Evolutionary conservation across 2,329 filamentous ascomycete species (phyloP).

Genomic region (Allantophomopsis lycopodina): DNA sequence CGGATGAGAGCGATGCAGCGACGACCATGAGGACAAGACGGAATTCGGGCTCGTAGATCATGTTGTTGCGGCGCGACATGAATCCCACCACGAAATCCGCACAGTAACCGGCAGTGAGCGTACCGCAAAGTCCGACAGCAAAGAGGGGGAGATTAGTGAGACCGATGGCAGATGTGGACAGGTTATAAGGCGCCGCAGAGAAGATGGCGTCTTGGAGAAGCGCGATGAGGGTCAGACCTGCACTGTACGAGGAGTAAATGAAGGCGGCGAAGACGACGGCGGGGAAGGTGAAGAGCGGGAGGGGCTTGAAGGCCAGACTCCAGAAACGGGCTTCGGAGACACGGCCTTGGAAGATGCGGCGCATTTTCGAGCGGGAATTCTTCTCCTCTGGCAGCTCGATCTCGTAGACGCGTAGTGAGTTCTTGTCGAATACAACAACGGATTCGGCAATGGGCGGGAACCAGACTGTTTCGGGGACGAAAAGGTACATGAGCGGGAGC

Average conservation of each 20-base stretch:
- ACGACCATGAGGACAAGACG: slow-evolving; percentile 16
- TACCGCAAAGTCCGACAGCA: slow-evolving; percentile 28
- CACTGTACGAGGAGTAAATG: slow-evolving; percentile 23
- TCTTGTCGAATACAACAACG: slow-evolving; percentile 11
- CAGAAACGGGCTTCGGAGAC: slow-evolving; percentile 20
- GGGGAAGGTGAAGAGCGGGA: slow-evolving; percentile 16
- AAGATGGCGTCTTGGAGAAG: slow-evolving; percentile 28
- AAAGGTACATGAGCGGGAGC: slow-evolving; percentile 25
- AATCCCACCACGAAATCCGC: slow-evolving; percentile 19
- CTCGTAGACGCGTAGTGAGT: slow-evolving; percentile 11
- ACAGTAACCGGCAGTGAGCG: slow-evolving; percentile 30
- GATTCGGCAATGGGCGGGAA: slow-evolving; percentile 4
- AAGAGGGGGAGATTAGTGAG: slow-evolving; percentile 34
- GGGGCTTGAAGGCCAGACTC: slow-evolving; percentile 13
- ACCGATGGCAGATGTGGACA: slow-evolving; percentile 29
- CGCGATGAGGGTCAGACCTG: slow-evolving; percentile 27
- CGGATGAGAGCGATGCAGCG: slow-evolving; percentile 15
- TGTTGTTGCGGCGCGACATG: slow-evolving; percentile 15
- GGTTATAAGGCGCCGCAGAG: slow-evolving; percentile 11
- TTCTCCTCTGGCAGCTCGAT: slow-evolving; percentile 11
- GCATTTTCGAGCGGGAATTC: slow-evolving; percentile 6
- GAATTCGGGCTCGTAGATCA: slow-evolving; percentile 20
- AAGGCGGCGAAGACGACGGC: slow-evolving; percentile 24
- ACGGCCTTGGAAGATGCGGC: slow-evolving; percentile 15
- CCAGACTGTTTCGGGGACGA: slow-evolving; percentile 29